A percentile compares a stretch with the other conserved stretches of the same genome.
Evolutionary conservation across 352 stramenopile species (phyloP).

Genomic region (Globisporangium cylindrosporum): DNA sequence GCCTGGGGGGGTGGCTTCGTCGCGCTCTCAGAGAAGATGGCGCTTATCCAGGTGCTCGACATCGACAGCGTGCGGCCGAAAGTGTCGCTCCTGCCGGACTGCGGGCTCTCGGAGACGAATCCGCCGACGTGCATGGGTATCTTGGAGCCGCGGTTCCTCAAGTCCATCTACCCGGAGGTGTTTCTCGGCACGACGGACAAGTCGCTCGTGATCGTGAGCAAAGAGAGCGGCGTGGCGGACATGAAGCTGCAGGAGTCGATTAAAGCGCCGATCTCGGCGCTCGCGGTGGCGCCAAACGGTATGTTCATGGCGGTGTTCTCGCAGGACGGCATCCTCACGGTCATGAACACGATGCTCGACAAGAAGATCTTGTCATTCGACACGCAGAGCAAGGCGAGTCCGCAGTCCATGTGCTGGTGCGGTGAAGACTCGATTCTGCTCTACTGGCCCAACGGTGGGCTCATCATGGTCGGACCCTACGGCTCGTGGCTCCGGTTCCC

Average conservation of each 20-base stretch:
- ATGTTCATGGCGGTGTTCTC: slow-evolving; percentile 96
- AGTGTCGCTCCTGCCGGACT: slow-evolving; percentile 70
- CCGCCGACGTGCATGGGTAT: slow-evolving; percentile 90
- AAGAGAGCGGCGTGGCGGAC: slow-evolving; percentile 59
- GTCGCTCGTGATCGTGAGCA: slow-evolving; percentile 86
- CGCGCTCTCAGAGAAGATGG: slow-evolving; percentile 79
- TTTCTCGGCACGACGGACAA: slow-evolving; percentile 91
- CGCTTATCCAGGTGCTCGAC: slow-evolving; percentile 76
- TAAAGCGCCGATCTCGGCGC: slow-evolving; percentile 88
- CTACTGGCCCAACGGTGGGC: slow-evolving; percentile 78
- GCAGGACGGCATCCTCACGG: slow-evolving; percentile 91
- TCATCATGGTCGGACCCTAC: slow-evolving; percentile 86
- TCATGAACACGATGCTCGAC: slow-evolving; percentile 96
- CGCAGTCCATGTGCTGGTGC: slow-evolving; percentile 83
- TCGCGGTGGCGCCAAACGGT: slow-evolving; percentile 93
- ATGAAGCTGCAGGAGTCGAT: slow-evolving; percentile 86
- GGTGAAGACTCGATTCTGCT: slow-evolving; percentile 89
- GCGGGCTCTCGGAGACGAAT: slow-evolving; percentile 65
- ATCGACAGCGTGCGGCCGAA: slow-evolving; percentile 78
- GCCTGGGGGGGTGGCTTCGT: slow-evolving; percentile 73
- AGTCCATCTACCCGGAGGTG: slow-evolving; percentile 90
- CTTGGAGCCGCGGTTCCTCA: slow-evolving; percentile 89
- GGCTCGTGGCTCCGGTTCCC: slow-evolving; percentile 84
- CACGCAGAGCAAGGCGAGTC: slow-evolving; percentile 78
- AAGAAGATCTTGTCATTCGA: slow-evolving; percentile 91